phyloP scores from a whole-genome alignment of 306 rosid genomes.

The Crataegus laevigata region DNA sequence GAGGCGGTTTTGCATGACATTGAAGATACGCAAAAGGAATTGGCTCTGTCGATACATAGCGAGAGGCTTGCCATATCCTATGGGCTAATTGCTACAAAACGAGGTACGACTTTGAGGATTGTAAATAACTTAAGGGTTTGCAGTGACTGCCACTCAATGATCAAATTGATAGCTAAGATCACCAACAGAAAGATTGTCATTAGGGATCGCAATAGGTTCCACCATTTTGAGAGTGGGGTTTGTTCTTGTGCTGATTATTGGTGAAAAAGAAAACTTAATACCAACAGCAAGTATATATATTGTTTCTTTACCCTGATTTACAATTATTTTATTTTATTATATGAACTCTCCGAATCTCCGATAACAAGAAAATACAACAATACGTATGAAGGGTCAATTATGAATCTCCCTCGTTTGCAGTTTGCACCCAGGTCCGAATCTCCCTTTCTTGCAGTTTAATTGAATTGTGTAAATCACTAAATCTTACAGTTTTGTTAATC shows the following conservation, averaged over 20 bases:
- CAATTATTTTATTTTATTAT: background rate
- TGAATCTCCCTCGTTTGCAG: too few species aligned
- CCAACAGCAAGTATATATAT: background rate
- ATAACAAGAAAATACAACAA: too few species aligned
- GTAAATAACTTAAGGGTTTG: conserved; percentile 39
- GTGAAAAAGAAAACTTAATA: conserved; percentile 7
- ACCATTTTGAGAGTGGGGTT: conserved; percentile 43
- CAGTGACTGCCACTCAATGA: conserved; percentile 40
- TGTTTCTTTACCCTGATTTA: background rate
- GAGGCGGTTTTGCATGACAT: conserved; percentile 31
- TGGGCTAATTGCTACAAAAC: conserved; percentile 36
- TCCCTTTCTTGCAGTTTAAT: too few species aligned
- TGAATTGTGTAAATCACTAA: too few species aligned
- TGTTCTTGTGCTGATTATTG: conserved; percentile 43
- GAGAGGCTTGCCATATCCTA: conserved; percentile 45
- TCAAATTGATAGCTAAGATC: conserved; percentile 32
- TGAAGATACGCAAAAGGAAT: conserved; percentile 32
- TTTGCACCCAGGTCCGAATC: too few species aligned
- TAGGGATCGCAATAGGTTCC: conserved; percentile 47
- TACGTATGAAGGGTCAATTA: too few species aligned
- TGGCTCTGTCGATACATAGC: conserved; percentile 37
- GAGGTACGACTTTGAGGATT: conserved; percentile 26
- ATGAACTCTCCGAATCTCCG: background rate
- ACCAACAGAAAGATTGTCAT: conserved; percentile 32
- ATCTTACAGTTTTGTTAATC: too few species aligned